These are phyloP conservation scores for Tolypocladium capitatum DNA, from an alignment of 2,329 filamentous ascomycete species.

Conservation along the genomic window DNA sequence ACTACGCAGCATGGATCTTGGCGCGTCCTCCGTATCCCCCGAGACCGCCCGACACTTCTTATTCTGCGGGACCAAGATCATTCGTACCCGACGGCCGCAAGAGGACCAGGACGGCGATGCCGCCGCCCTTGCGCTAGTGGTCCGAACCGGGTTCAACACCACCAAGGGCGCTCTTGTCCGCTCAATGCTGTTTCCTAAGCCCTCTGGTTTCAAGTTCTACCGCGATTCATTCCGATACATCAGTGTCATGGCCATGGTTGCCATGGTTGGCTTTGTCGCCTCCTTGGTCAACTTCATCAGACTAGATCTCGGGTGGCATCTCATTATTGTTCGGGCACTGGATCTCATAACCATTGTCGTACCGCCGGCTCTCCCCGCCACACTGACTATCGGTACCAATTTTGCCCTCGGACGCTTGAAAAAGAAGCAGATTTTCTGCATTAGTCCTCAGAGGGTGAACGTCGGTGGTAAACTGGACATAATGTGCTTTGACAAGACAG, in stretches of 20 bases:
- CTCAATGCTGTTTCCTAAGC: conserved; percentile 97
- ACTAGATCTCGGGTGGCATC: conserved; percentile 69
- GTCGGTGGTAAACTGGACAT: conserved; percentile 92
- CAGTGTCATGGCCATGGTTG: conserved; percentile 84
- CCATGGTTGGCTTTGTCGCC: conserved; percentile 72
- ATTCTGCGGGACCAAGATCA: conserved; percentile 90
- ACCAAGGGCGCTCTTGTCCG: conserved; percentile 92
- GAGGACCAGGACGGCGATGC: conserved; percentile 78
- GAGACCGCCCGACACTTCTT: conserved; percentile 80
- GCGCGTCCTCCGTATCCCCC: conserved; percentile 68
- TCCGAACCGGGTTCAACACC: conserved; percentile 92
- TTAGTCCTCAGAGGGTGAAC: conserved; percentile 93
- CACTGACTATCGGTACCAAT: conserved; percentile 89
- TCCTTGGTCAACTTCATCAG: conserved; percentile 91
- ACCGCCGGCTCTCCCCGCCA: conserved; percentile 85
- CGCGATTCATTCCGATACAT: conserved; percentile 96
- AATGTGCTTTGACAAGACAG: conserved; percentile 97
- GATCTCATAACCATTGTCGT: conserved; percentile 97
- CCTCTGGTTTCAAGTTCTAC: conserved; percentile 97
- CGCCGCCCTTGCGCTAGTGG: conserved; percentile 79
- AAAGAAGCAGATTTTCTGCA: conserved; percentile 88
- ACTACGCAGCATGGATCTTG: conserved; percentile 62
- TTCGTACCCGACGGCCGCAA: conserved; percentile 77
- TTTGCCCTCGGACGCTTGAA: conserved; percentile 82
- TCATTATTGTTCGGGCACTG: conserved; percentile 82